Evolutionary conservation across 768 basidiomycete species (phyloP).

Genomic region (Auriscalpium microsporum): DNA sequence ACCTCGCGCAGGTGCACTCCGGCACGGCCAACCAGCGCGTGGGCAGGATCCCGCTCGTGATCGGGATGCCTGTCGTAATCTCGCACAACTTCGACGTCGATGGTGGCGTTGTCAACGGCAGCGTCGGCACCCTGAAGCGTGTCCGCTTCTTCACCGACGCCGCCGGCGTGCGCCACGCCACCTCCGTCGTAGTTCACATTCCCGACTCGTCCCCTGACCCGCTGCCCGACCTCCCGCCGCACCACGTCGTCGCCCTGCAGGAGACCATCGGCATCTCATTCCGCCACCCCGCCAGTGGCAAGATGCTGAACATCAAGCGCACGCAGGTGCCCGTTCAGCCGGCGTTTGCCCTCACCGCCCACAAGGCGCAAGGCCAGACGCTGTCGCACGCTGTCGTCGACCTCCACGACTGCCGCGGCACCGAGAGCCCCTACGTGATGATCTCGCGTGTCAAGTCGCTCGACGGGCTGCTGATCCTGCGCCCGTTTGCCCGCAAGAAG

Average conservation of each 20-base stretch:
- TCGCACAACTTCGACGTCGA: constrained; percentile 29
- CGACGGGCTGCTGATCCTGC: constrained; percentile 23
- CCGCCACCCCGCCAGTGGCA: constrained; percentile 15
- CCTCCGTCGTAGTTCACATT: constrained; percentile 18
- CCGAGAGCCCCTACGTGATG: constrained; percentile 35
- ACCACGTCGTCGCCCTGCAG: constrained; percentile 16
- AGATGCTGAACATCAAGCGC: constrained; percentile 17
- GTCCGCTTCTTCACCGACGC: not conserved
- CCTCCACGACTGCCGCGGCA: constrained; percentile 21
- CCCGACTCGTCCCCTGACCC: not conserved
- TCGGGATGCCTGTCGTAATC: constrained; percentile 34
- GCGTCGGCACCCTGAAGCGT: constrained; percentile 4
- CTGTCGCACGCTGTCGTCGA: constrained; percentile 25
- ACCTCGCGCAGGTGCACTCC: constrained; percentile 14
- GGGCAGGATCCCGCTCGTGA: constrained; percentile 25
- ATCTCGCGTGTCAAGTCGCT: constrained; percentile 17
- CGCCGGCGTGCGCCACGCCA: constrained; percentile 6
- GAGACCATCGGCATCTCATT: constrained; percentile 16
- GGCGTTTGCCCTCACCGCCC: constrained; percentile 32
- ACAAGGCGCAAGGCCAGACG: constrained; percentile 33
- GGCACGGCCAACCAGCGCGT: constrained; percentile 24
- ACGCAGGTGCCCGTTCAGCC: constrained; percentile 30
- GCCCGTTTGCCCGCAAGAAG: constrained; percentile 16
- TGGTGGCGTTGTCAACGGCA: constrained; percentile 31
- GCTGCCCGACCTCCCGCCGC: not conserved